phyloP scores from a whole-genome alignment of 2,329 filamentous ascomycete species.

The Cladophialophora exuberans region DNA sequence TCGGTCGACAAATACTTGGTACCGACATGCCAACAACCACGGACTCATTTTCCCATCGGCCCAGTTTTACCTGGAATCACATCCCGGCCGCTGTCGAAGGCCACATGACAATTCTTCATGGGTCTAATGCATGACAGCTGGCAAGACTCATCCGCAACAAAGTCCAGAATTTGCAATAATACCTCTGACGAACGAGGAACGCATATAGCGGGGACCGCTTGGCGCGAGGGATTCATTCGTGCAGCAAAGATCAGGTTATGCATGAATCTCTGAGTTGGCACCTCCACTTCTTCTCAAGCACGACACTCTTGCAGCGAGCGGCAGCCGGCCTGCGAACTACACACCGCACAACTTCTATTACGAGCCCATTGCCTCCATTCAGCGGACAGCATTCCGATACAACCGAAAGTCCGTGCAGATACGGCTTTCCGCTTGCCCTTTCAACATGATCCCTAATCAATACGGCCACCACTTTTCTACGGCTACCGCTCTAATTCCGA shows the following conservation, averaged over 20 bases:
- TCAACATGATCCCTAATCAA: slow-evolving; percentile 12
- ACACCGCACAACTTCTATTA: neutral
- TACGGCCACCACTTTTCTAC: neutral
- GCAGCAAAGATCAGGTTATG: slow-evolving; percentile 11
- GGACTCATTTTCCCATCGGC: neutral
- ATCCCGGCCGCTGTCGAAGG: neutral
- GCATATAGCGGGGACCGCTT: slow-evolving; percentile 9
- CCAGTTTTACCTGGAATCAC: neutral
- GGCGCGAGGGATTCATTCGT: slow-evolving; percentile 17
- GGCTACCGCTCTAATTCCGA: neutral
- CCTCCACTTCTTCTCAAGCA: slow-evolving; percentile 22
- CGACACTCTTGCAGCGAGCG: slow-evolving; percentile 24
- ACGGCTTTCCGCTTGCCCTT: slow-evolving; percentile 8
- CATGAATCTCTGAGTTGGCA: slow-evolving; percentile 26
- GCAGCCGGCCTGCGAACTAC: neutral
- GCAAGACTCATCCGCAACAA: slow-evolving; percentile 7
- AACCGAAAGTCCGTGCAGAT: neutral
- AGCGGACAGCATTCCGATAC: no score
- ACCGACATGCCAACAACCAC: neutral
- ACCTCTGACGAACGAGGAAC: neutral
- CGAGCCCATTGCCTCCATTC: no score
- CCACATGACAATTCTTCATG: slow-evolving; percentile 18
- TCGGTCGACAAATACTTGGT: neutral
- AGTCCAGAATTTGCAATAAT: slow-evolving; percentile 2
- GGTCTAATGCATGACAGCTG: slow-evolving; percentile 12